phyloP scores from a whole-genome alignment of 2,329 filamentous ascomycete species.

The Fusarium circinatum region DNA sequence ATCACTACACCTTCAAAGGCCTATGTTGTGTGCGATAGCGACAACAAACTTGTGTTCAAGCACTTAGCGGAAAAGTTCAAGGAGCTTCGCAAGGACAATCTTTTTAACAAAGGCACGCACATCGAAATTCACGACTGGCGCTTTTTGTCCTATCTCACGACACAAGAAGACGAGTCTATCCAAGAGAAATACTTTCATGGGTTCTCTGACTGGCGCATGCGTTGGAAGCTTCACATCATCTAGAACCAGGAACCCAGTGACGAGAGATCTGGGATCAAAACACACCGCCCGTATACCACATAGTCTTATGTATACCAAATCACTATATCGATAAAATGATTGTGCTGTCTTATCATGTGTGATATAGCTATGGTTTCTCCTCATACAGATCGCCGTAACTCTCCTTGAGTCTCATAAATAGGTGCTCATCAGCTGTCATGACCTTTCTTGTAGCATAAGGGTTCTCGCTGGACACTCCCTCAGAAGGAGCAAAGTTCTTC shows the following conservation, averaged over 20 bases:
- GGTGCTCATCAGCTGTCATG: conserved; percentile 71
- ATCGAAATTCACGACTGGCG: conserved; percentile 60
- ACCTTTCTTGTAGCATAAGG: conserved; percentile 64
- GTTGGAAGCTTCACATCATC: conserved; percentile 57
- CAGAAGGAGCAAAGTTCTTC: conserved; percentile 51
- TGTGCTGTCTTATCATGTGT: background rate
- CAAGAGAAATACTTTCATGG: conserved; percentile 48
- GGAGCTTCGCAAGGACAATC: conserved; percentile 40
- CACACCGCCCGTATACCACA: background rate
- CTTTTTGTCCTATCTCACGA: conserved; percentile 54
- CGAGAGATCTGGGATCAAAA: background rate
- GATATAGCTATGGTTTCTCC: conserved; percentile 45
- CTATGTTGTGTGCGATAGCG: conserved; percentile 57
- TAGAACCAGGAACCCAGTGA: conserved; percentile 36
- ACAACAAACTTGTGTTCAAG: conserved; percentile 45
- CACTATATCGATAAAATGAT: background rate
- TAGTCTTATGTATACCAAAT: background rate
- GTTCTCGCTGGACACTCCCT: conserved; percentile 50
- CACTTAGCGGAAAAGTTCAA: conserved; percentile 50
- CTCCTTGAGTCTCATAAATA: conserved; percentile 68
- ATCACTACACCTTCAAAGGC: conserved; percentile 15
- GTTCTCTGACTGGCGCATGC: conserved; percentile 55
- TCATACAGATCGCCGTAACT: conserved; percentile 68
- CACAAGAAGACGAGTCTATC: conserved; percentile 50
- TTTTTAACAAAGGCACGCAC: conserved; percentile 37